phyloP scores from a whole-genome alignment of 163 green algal species.

The Dunaliella salina region DNA sequence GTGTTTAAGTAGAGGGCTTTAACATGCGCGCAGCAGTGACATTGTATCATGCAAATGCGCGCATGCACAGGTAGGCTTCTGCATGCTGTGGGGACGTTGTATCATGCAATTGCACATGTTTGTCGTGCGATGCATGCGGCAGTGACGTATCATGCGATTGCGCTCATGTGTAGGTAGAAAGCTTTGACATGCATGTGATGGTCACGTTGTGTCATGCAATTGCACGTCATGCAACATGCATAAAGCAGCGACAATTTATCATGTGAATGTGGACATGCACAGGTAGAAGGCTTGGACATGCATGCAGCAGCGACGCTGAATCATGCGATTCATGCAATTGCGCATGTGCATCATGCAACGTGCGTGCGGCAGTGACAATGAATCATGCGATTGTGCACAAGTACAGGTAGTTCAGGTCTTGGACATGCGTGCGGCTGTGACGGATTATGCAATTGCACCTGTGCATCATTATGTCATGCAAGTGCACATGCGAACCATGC shows the following conservation, averaged over 20 bases:
- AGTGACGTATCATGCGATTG: background rate
- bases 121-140: constrained; percentile 18
- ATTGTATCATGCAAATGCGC: constrained; percentile 2
- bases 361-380: too few relatives aligned
- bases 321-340: too few relatives aligned
- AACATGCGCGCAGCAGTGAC: constrained; percentile 32
- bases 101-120: too few relatives aligned
- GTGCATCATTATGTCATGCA: too few relatives aligned
- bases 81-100: constrained; percentile 41
- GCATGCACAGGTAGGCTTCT: constrained; percentile 46
- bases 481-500: too few relatives aligned
- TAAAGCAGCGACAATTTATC: background rate
- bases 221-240: background rate
- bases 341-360: too few relatives aligned
- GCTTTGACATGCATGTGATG: constrained; percentile 55
- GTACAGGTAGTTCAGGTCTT: too few relatives aligned
- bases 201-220: too few relatives aligned
- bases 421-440: too few relatives aligned
- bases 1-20: constrained; percentile 45
- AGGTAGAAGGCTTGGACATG: constrained; percentile 55
- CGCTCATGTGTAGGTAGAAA: constrained; percentile 23
- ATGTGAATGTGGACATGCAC: background rate
- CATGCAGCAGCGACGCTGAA: too few relatives aligned
- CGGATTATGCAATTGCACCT: too few relatives aligned
- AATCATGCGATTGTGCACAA: too few relatives aligned